Base-by-base conservation (phyloP, 2,329 filamentous ascomycete genomes). In the Atkinsonella texensis region DNA sequence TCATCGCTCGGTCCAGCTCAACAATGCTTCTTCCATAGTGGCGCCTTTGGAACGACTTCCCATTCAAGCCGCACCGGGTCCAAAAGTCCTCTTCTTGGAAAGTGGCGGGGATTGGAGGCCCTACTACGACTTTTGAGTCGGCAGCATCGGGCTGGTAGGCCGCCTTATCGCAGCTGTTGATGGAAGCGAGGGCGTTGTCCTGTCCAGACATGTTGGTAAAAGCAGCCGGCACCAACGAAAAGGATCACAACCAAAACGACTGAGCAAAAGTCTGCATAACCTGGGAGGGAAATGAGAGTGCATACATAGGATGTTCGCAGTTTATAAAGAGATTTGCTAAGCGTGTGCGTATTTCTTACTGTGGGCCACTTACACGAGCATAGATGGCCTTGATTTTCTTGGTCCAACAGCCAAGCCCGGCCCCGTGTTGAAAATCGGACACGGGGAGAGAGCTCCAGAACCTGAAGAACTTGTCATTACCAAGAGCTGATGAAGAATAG, bases 1-100 rank as follows among this genome's bases (percentile, higher is more conserved):
- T 75, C 70, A 81, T 76, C 58, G 67, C 63, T 48, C 68, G 67
- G 56, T 74, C 69, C 46, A 74, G 63, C 58, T 73, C 63, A 44
- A 62, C 60, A 28, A 62, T 52, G 33, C 61, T 62, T 9, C 51
- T 23, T 46, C 62, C 62, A 57, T 63, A 66, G 54, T 63, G 48
- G 49, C 63, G 62, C 52, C 56, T 60, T 58, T 65, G 61, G 58
- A 69, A 69, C 17, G 66, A 68, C 32, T 61, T 58, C n/a, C 60
- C 46, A 49, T 62, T 68, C 28, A 69, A 58, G 46, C 67, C 67
- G 44, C 63, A 65, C 44, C 67, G 62, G 48, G 66, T 68, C 62
- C 58, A 59, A 53, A 63, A 66, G 50, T 63, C 49, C 48, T 64
- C 63, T 15, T 67, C 60, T 23, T 57, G 51, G 31, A 56, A 60